phyloP scores from a whole-genome alignment of 2,329 filamentous ascomycete genomes.

The Alternaria sp. region DNA sequence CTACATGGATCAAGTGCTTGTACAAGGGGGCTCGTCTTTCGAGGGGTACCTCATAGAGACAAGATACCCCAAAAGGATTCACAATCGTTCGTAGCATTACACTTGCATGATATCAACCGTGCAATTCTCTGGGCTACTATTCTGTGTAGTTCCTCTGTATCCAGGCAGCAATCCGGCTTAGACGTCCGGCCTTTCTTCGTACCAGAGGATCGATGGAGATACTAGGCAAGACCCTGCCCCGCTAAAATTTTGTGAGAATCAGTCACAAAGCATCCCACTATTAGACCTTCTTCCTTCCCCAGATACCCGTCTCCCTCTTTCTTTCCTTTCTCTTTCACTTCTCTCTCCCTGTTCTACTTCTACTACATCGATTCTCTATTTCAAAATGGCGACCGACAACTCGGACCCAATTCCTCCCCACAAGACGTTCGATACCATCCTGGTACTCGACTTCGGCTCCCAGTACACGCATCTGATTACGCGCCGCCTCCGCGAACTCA shows the following conservation, averaged over 20 bases:
- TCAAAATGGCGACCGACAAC: conserved; percentile 49
- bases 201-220: background rate
- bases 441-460: conserved; percentile 76
- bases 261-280: conserved; percentile 25
- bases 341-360: conserved; percentile 18
- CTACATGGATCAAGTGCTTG: background rate
- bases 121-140: background rate
- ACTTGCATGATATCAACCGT: background rate
- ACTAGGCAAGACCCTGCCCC: background rate
- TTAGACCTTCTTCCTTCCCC: conserved; percentile 1
- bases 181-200: background rate
- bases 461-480: conserved; percentile 80
- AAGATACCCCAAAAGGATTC: background rate
- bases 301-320: conserved; percentile 12
- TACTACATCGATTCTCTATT: conserved; percentile 6
- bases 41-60: background rate
- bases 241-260: conserved; percentile 22
- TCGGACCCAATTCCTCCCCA: conserved; percentile 57
- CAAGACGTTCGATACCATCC: conserved; percentile 70
- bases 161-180: background rate
- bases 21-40: background rate
- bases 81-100: background rate
- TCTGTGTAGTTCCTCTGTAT: background rate
- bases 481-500: conserved; percentile 77
- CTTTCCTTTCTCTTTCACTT: conserved; percentile 9